Base-by-base conservation (phyloP, 805 yeast genomes). In the Saturnispora saitoi region DNA sequence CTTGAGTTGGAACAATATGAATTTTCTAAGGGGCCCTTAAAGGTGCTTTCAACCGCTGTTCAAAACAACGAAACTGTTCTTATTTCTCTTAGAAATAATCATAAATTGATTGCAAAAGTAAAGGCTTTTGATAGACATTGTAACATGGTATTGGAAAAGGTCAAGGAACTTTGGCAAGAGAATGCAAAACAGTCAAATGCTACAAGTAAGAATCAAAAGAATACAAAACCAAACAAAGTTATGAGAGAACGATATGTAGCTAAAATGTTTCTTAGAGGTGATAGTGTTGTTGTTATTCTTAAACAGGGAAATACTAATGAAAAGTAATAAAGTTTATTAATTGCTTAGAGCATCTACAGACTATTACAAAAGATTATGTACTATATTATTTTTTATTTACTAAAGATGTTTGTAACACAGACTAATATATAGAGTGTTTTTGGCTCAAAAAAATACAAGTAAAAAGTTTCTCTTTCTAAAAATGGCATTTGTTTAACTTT, bases 121-220 rank as follows among this genome's bases (percentile, higher is more conserved):
- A 86, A 86, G 60, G 97, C 98, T 0, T 93, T 89, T 65, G 99
- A 93, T 64, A 81, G 96, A 61, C 99, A 93, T 67, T 84, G 96
- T 54, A 93, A 93, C 65, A 78, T 93, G 85, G 83, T 93, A 9
- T 70, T 93, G 51, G 96, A 87, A 60, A 87, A 89, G 58, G 97
- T 91, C 32, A 88, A 86, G 63, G 99, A 93, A 61, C 70, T 84
- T 20, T 57, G 79, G 77, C 57, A 75, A 64, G 68, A 67, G 43
- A 40, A 24, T 3, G 22, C 39, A 4, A 48, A 51, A 17, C 41
- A 20, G 22, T 29, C 42, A 17, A 42, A 36, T 12, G 80, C 83
- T 57, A 51, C 50, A 28, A 49, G 52, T 17, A 47, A 42, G 31
- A 34, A 44, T 2, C 26, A 22, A 6, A 32, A 52, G 54, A 22